These are phyloP conservation scores for Metarhizium sp. DNA, from an alignment of 2,329 filamentous ascomycete species.

Conservation along the genomic window DNA sequence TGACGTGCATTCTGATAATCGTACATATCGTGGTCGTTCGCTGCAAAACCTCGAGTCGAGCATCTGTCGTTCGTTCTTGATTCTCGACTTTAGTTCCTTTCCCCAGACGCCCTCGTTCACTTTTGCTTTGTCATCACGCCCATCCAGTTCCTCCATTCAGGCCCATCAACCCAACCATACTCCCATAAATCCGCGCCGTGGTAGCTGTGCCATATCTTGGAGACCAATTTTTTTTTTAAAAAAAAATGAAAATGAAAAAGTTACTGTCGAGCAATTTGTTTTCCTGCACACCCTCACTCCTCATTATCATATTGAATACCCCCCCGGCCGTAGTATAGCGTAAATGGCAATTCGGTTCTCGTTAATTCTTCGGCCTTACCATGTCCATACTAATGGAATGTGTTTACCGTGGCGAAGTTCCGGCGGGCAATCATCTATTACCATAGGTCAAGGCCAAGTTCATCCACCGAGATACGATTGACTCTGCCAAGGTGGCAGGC, in stretches of 20 bases:
- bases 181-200: background rate
- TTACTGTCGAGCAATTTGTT: background rate
- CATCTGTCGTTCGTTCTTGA: background rate
- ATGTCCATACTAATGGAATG: background rate
- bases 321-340: background rate
- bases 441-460: slow-evolving; percentile 25
- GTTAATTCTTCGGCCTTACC: background rate
- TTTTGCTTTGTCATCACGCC: background rate
- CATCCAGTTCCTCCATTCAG: background rate
- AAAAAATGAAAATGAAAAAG: background rate
- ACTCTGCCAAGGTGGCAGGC: slow-evolving; percentile 2
- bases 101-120: background rate
- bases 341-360: background rate
- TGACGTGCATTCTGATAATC: background rate
- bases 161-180: background rate
- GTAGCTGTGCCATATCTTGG: background rate
- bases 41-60: background rate
- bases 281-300: background rate
- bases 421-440: slow-evolving; percentile 21
- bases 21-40: slow-evolving; percentile 1
- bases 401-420: background rate
- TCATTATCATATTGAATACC: background rate
- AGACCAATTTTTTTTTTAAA: background rate
- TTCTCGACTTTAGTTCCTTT: background rate
- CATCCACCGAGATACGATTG: slow-evolving; percentile 10